Conservation (phyloP, 106 monocot species). For the Vanilla planifolia region DNA sequence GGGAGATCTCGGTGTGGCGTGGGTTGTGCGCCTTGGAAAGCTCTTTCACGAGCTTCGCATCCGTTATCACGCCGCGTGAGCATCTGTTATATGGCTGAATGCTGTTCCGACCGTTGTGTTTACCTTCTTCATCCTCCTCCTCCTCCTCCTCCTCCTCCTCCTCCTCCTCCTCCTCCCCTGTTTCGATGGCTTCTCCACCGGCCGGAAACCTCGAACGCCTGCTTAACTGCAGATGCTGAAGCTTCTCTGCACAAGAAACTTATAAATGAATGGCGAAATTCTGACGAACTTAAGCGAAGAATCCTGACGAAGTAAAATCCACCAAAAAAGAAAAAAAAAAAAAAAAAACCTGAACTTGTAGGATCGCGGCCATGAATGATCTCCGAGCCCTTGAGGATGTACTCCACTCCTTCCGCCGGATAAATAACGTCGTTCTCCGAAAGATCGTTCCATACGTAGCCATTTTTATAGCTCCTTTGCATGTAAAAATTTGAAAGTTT, state of each 20-base stretch:
- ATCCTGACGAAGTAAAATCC: background rate
- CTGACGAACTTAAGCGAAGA: too few relatives aligned
- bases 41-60: constrained; percentile 22
- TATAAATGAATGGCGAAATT: background rate
- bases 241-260: constrained; percentile 21
- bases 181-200: constrained; percentile 2
- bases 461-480: constrained; percentile 80
- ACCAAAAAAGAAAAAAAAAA: background rate
- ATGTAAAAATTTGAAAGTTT: background rate
- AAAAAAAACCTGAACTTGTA: constrained; percentile 1
- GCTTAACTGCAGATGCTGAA: constrained; percentile 26
- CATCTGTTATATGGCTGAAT: too few relatives aligned
- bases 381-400: constrained; percentile 92
- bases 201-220: constrained; percentile 12
- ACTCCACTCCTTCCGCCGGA: constrained; percentile 76
- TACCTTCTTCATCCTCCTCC: constrained; percentile 7
- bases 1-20: constrained; percentile 33
- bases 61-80: constrained; percentile 30
- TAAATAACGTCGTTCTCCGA: constrained; percentile 73
- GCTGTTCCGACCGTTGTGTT: background rate
- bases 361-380: constrained; percentile 33
- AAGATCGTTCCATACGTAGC: constrained; percentile 92
- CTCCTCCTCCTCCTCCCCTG: constrained; percentile 19
- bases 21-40: background rate
- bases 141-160: constrained; percentile 15